Evolutionary conservation across 371 early-diverging fungal genomes (phyloP), one percentile per base, ranked within the genome.

Genomic region (Batkoa obscura): DNA sequence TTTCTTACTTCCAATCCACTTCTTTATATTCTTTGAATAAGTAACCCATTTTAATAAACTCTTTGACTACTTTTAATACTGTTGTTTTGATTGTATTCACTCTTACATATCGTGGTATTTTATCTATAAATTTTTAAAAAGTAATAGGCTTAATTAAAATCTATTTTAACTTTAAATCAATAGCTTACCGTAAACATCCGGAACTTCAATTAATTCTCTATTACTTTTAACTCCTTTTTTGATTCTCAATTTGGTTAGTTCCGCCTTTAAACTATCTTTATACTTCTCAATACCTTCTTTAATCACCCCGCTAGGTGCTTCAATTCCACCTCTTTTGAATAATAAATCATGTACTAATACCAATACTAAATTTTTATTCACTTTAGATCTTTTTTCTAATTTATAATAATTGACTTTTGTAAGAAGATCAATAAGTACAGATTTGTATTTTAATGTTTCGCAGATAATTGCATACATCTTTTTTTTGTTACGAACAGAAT

Each of bases 281-380:
- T 23, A 32, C n/a, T 48, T 48, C 33, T 30, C 8, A 31, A 48
- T 23, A 32, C 49, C 5, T 3, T 48, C 32, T 45, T 45, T 5
- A 45, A 45, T 5, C 5, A 12, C 6, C 45, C 45, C 23, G 12
- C 23, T 71, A 12, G 77, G 74, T 2, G 76, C 76, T 31, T 78
- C 75, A 32, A 83, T 72, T 17, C 90, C 82, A 50, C 84, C 73
- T 38, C 71, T 75, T 15, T 84, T 79, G 63, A 92, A 81, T 34
- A 91, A 63, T 33, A 90, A 67, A 64, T 93, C 95, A 62, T 90
- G 86, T 15, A 82, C 70, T 34, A 93, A 74, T 0, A 89, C 66
- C 54, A 78, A 60, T 3, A 78, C 75, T 38, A 79, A 48, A 2
- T 72, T 54, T 36, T 45, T 9, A 15, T 55, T 15, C 33, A 23